Evolutionary conservation across 495 filamentous ascomycete species (phyloP).

Genomic region (Ramalina intermedia): DNA sequence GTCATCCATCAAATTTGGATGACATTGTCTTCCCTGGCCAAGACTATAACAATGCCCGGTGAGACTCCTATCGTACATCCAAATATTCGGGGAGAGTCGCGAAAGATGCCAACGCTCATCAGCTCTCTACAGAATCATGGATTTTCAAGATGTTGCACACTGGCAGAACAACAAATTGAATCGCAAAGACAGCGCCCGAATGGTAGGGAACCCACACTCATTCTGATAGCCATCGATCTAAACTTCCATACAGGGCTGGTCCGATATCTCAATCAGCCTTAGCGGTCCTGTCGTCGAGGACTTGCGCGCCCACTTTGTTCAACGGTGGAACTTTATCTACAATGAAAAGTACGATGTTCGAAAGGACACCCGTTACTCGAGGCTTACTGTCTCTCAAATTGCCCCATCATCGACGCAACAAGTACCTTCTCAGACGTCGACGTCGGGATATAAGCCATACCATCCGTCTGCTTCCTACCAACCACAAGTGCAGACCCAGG

Average conservation of each 20-base stretch:
- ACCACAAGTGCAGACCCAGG: background rate
- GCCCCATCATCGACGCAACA: slow-evolving; percentile 5
- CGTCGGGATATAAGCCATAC: slow-evolving; percentile 12
- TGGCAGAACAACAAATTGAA: slow-evolving; percentile 83
- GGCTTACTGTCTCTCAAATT: slow-evolving; percentile 26
- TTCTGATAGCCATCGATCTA: background rate
- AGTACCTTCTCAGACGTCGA: slow-evolving; percentile 6
- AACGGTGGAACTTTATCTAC: slow-evolving; percentile 91
- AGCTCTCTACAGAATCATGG: slow-evolving; percentile 40
- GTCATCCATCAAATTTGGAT: slow-evolving; percentile 63
- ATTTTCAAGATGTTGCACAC: slow-evolving; percentile 73
- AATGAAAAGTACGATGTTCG: slow-evolving; percentile 62
- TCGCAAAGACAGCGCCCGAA: slow-evolving; percentile 62
- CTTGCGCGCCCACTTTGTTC: slow-evolving; percentile 62
- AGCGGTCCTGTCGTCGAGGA: slow-evolving; percentile 69
- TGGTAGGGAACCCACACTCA: slow-evolving; percentile 39
- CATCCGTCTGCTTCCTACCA: background rate
- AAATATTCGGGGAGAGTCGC: too few species aligned
- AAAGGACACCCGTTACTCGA: slow-evolving; percentile 46
- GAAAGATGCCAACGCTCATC: too few species aligned
- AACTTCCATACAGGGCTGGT: slow-evolving; percentile 37
- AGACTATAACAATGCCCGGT: slow-evolving; percentile 78
- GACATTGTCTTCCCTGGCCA: slow-evolving; percentile 75
- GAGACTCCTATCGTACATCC: background rate
- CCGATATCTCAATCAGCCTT: slow-evolving; percentile 72